Conservation (phyloP, 257 asterid genomes). For the Paraleonurus japonicus region DNA sequence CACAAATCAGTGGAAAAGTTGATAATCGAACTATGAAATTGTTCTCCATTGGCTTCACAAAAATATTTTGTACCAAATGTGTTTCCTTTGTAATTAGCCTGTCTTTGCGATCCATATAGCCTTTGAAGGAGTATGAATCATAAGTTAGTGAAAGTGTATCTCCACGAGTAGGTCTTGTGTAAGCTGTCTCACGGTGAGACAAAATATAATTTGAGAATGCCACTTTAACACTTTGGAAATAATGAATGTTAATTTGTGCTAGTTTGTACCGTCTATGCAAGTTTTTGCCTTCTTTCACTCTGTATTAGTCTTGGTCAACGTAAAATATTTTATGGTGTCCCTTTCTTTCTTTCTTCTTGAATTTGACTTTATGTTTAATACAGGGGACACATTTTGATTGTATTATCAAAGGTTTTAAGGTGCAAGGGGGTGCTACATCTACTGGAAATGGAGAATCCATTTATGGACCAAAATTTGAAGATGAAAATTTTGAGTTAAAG, state of each 20-base stretch:
- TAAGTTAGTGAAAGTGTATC: not conserved
- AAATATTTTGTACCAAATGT: not conserved
- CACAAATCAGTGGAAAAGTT: not conserved
- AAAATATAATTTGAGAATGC: too few species aligned
- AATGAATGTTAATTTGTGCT: too few species aligned
- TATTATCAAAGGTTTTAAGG: slow-evolving; percentile 65
- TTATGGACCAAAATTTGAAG: slow-evolving; percentile 78
- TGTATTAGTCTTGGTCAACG: not conserved
- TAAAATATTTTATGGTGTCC: not conserved
- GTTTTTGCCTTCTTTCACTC: not conserved
- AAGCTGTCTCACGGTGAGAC: too few species aligned
- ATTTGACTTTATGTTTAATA: slow-evolving; percentile 14
- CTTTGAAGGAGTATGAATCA: not conserved
- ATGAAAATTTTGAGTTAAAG: slow-evolving; percentile 77
- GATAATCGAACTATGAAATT: not conserved
- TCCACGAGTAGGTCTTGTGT: too few species aligned
- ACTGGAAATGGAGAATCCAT: slow-evolving; percentile 74
- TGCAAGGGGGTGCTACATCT: slow-evolving; percentile 78
- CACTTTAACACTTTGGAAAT: too few species aligned
- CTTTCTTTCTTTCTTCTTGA: slow-evolving; percentile 24
- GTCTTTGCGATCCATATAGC: not conserved
- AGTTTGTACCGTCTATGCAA: too few species aligned
- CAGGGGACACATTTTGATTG: slow-evolving; percentile 68
- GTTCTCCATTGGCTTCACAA: not conserved
- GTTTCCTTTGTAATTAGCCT: not conserved